Evolutionary conservation across 2,329 filamentous ascomycete genomes (phyloP), one percentile per base, ranked within the genome.

Genomic region (Aspergillus latus): DNA sequence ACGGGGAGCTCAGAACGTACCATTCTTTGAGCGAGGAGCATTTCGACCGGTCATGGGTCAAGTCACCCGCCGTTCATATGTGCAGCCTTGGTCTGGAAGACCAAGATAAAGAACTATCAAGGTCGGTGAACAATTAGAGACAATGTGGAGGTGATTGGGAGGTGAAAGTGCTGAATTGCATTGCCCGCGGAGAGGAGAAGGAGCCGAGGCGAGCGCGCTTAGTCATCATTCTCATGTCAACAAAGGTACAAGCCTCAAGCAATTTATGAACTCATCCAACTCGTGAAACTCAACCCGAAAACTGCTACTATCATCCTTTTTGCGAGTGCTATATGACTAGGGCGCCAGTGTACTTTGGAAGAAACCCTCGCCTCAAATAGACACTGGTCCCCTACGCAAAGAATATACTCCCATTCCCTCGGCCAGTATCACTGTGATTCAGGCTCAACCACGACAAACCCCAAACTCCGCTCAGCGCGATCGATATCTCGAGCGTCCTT

Each of bases 21-120:
- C 72, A 62, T 68, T 74, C 63, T 73, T 74, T 21, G 72, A 74
- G 63, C 72, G 69, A 63, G 72, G 71, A 59, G 68, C 70, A 62
- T 72, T 70, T 59, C 70, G 64, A 59, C 70, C 70, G 57, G 68
- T 71, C 66, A 71, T 72, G 52, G 60, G 65, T 60, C 54, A 56
- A 54, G 34, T 34, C 26, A 52, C 54, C 61, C 58, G 54, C 51
- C 54, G 47, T 44, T 48, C 46, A 28, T 36, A 39, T 15, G 13
- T 29, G 53, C 16, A 39, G 26, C 30, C 40, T 52, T 42, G 55
- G 50, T 40, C 61, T 36, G 54, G 37, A 54, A 54, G 52, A 4
- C 26, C 16, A 37, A 13, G n/a, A 37, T 37, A 37, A 13, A 37
- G 34, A 13, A 37, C 34, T 9, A 37, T 37, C n/a, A 5, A 13